These are phyloP conservation scores for Babesia ovis DNA, from an alignment of 169 alveolate genomes.

Conservation along the genomic window DNA sequence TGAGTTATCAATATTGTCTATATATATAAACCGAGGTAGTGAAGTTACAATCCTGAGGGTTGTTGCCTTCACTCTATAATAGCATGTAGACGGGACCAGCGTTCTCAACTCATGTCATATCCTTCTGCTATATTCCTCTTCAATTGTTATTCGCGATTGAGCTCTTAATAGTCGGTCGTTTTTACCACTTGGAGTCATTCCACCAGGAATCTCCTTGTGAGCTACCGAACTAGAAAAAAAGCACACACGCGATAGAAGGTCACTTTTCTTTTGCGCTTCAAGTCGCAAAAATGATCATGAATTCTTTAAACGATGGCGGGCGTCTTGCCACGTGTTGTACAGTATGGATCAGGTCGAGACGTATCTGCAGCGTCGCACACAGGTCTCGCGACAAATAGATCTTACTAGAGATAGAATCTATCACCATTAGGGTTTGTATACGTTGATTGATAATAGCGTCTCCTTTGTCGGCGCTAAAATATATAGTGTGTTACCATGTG, in stretches of 20 bases:
- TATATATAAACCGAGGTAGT: neutral
- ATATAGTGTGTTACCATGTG: neutral
- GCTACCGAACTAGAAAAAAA: neutral
- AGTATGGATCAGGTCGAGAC: slow-evolving; percentile 5
- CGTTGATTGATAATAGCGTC: slow-evolving; percentile 5
- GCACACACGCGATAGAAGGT: neutral
- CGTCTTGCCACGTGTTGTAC: neutral
- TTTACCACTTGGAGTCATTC: slow-evolving; percentile 34
- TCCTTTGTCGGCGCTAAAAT: neutral
- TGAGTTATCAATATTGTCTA: neutral
- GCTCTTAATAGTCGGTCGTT: neutral
- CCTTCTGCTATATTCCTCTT: neutral
- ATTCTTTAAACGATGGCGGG: neutral
- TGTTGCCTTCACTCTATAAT: neutral
- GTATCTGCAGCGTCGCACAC: slow-evolving; percentile 10
- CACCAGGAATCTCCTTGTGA: slow-evolving; percentile 40
- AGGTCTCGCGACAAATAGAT: slow-evolving; percentile 17
- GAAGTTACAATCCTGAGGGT: neutral
- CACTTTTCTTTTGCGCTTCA: neutral
- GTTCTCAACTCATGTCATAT: neutral
- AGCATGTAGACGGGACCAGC: neutral
- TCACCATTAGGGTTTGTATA: neutral
- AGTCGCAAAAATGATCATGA: neutral
- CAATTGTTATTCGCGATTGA: neutral
- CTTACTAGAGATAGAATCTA: neutral